Conservation (phyloP, 106 monocot species). For the Acorus calamus region DNA sequence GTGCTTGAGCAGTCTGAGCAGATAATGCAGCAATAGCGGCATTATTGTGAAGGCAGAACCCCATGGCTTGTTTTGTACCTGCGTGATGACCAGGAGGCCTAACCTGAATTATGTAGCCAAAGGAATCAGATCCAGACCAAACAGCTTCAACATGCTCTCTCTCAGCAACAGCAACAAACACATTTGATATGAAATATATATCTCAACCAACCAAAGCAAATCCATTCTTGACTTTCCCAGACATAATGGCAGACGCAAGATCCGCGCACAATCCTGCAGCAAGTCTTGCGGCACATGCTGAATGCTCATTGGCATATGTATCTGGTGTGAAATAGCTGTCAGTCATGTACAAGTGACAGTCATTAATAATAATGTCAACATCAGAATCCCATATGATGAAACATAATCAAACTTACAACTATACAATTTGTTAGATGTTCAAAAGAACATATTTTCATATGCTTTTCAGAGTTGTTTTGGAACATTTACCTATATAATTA, state of each 20-base stretch:
- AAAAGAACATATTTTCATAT: no score
- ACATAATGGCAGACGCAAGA: slow-evolving; percentile 71
- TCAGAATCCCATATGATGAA: neutral
- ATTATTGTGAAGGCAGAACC: slow-evolving; percentile 97
- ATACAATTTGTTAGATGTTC: no score
- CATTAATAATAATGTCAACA: neutral
- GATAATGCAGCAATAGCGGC: slow-evolving; percentile 89
- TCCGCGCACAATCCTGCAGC: slow-evolving; percentile 95
- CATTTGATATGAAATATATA: neutral
- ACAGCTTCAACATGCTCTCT: neutral
- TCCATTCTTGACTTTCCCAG: slow-evolving; percentile 62
- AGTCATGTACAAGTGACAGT: slow-evolving; percentile 8
- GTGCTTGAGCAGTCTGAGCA: slow-evolving; percentile 82
- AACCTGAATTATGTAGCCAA: slow-evolving; percentile 46
- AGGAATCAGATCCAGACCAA: neutral
- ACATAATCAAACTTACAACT: no score
- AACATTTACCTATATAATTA: no score
- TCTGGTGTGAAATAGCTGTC: slow-evolving; percentile 93
- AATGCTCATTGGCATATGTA: slow-evolving; percentile 91
- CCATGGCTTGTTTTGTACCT: slow-evolving; percentile 87
- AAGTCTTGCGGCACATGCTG: slow-evolving; percentile 86
- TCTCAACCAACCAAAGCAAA: slow-evolving; percentile 75
- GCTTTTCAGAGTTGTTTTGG: no score
- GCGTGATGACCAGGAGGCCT: slow-evolving; percentile 99
- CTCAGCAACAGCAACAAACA: slow-evolving; percentile 2